phyloP scores from a whole-genome alignment of 208 protist genomes.

The Herpetomonas tarakana region DNA sequence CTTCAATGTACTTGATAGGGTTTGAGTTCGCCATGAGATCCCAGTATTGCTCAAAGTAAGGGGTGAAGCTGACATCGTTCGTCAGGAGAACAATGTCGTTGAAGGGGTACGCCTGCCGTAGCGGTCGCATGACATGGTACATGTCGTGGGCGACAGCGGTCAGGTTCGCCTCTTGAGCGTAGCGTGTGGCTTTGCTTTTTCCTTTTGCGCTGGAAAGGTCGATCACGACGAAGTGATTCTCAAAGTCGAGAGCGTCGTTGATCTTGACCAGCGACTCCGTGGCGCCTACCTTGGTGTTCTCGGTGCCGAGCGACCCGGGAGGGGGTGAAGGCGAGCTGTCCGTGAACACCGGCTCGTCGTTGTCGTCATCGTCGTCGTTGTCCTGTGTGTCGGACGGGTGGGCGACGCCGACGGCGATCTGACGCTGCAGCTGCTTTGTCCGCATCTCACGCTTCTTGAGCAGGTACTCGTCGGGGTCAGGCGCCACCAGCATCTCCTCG shows the following conservation, averaged over 20 bases:
- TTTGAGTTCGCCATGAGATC: constrained; percentile 15
- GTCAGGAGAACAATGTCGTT: constrained; percentile 77
- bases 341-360: background rate
- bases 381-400: background rate
- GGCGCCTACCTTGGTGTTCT: background rate
- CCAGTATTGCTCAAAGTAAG: constrained; percentile 78
- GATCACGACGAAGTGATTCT: constrained; percentile 77
- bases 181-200: constrained; percentile 47
- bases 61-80: constrained; percentile 62
- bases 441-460: background rate
- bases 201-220: constrained; percentile 71
- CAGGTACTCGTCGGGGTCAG: constrained; percentile 31
- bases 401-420: background rate
- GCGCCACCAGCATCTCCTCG: constrained; percentile 52
- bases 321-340: background rate
- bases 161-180: constrained; percentile 53
- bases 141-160: constrained; percentile 59
- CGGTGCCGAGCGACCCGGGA: background rate
- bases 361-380: background rate
- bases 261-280: constrained; percentile 27
- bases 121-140: constrained; percentile 53
- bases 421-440: background rate
- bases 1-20: constrained; percentile 61
- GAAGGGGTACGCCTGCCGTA: constrained; percentile 59
- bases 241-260: constrained; percentile 61